These are phyloP conservation scores for Venturia pyrina DNA, from an alignment of 2,329 filamentous ascomycete species.

Conservation along the genomic window DNA sequence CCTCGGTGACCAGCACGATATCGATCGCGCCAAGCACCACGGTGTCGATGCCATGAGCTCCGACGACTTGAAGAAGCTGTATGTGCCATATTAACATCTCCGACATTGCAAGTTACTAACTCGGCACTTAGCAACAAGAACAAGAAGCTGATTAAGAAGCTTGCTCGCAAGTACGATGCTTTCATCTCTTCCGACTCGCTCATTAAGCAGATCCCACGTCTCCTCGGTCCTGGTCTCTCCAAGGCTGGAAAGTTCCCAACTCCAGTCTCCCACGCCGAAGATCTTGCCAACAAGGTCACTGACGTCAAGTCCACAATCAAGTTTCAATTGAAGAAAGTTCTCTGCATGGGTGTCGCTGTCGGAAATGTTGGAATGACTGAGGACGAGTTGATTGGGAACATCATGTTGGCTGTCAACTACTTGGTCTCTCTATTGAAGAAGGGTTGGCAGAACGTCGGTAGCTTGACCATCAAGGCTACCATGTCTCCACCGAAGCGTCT, in stretches of 20 bases:
- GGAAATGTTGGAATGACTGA: constrained; percentile 96
- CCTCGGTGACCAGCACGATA: constrained; percentile 93
- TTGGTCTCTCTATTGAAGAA: constrained; percentile 99
- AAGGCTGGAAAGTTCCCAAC: constrained; percentile 99
- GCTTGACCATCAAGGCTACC: constrained; percentile 98
- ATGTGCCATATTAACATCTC: constrained; percentile 50
- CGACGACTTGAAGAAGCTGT: constrained; percentile 99
- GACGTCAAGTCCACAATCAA: constrained; percentile 99
- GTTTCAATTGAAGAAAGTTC: constrained; percentile 99
- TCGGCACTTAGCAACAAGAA: constrained; percentile 9
- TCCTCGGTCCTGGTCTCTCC: constrained; percentile 95
- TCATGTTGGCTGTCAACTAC: constrained; percentile 99
- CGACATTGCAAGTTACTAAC: background rate
- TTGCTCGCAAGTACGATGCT: constrained; percentile 99
- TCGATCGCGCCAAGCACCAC: constrained; percentile 99
- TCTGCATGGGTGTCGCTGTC: constrained; percentile 99
- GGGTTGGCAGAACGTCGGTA: constrained; percentile 99
- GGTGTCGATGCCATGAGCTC: constrained; percentile 97
- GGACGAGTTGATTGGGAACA: constrained; percentile 95
- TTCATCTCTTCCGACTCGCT: constrained; percentile 95
- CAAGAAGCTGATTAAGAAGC: constrained; percentile 39
- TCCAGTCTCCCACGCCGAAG: constrained; percentile 92
- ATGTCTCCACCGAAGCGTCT: constrained; percentile 98
- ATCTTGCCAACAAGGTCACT: constrained; percentile 89
- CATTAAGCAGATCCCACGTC: constrained; percentile 99